These are phyloP conservation scores for Blastocystis sp. DNA, from an alignment of 352 stramenopile species.

Conservation along the genomic window DNA sequence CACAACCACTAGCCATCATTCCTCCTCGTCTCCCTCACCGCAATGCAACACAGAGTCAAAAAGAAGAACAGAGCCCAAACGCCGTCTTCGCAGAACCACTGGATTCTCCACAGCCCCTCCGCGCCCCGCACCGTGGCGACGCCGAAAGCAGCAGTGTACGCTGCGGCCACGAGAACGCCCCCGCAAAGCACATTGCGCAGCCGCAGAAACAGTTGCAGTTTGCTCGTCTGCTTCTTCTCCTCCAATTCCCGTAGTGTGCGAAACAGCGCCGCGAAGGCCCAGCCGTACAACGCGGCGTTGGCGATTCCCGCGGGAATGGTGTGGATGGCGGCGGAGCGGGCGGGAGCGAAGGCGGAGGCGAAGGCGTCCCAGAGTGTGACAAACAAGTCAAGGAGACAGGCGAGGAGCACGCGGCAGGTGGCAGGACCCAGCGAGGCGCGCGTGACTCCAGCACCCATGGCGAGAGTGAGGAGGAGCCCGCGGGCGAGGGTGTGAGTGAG, in stretches of 20 bases:
- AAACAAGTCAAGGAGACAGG: slow-evolving; percentile 8
- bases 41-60: neutral
- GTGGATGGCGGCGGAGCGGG: neutral
- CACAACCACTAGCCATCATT: slow-evolving; percentile 30
- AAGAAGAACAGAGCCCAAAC: slow-evolving; percentile 41
- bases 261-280: neutral
- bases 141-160: slow-evolving; percentile 15
- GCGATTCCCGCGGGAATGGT: slow-evolving; percentile 17
- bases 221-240: slow-evolving; percentile 60
- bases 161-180: neutral
- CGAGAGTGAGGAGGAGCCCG: neutral
- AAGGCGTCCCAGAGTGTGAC: slow-evolving; percentile 24
- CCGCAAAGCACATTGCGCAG: slow-evolving; percentile 27
- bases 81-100: slow-evolving; percentile 58
- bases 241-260: slow-evolving; percentile 33
- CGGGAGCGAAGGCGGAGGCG: neutral
- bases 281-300: slow-evolving; percentile 3
- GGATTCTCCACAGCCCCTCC: neutral
- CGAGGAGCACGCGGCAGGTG: neutral
- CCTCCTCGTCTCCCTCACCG: neutral
- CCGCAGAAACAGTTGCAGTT: slow-evolving; percentile 14
- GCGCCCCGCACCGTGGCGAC: neutral
- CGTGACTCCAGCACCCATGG: slow-evolving; percentile 11
- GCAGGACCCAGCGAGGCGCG: neutral
- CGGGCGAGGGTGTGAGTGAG: slow-evolving; percentile 9